Base-by-base conservation (phyloP, 2,329 filamentous ascomycete species). In the Grosmannia penicillata region DNA sequence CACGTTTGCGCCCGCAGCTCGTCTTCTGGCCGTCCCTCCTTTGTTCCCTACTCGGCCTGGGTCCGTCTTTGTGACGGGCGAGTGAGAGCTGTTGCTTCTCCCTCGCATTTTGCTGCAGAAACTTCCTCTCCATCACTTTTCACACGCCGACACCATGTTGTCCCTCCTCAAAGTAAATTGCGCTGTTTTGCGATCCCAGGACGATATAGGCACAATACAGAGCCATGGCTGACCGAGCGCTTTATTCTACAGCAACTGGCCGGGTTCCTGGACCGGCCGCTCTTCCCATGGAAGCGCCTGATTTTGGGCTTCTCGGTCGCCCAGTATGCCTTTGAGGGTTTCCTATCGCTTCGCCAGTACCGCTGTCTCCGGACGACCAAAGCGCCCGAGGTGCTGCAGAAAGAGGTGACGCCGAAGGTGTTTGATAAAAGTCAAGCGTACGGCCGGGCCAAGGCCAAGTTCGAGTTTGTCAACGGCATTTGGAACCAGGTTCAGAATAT, bases 371-470 rank as follows among this genome's bases (percentile, higher is more conserved):
- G 89, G 55, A 75, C 76, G 48, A 84, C 72, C 11, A 81, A 75
- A 46, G 76, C 85, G 9, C 91, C 91, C 42, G 82, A 85, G 60
- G 85, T 94, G 35, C 72, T 98, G 41, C 72, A 84, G 52, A 79
- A 82, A 50, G 87, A 96, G 59, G 82, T 98, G 43, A 78, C 84
- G 24, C 76, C 89, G 54, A 76, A 89, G 53, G 87, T 87, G 41
- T 95, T 86, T 56, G 86, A 96, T 62, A 94, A 95, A 60, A 86
- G 81, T 56, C 87, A 94, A 73, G 83, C 82, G 52, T 98, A 98
- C 59, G 87, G 89, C 53, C 83, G 91, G 52, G 87, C 89, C 55
- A 98, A 98, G 65, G 84, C 87, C 47, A 81, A 87, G 61, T 98
- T 86, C 61, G 71, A 77, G 55, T 78, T 94, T 61, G 55, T 91